Base-by-base conservation (phyloP, 257 asterid species). In the Solanum virginianum region DNA sequence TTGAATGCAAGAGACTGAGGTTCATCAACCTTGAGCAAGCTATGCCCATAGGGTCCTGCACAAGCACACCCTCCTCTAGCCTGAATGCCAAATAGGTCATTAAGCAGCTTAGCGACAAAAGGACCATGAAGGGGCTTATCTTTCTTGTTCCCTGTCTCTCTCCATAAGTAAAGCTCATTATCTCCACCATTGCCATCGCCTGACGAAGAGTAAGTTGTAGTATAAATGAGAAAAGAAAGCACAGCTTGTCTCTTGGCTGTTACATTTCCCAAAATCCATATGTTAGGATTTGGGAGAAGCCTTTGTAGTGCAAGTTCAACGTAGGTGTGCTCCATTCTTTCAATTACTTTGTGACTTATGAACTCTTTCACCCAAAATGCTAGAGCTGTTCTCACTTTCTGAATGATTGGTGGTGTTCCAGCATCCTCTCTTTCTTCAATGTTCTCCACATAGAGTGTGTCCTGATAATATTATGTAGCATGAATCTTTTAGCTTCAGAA, bases 21-120 rank as follows among this genome's bases (percentile, higher is more conserved):
- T 83, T 85, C 86, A 24, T 86, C 90, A 10, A 94, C 79, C 10
- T 87, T 62, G 84, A 94, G 96, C 84, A 93, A 82, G 26, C 66
- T 79, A 81, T 93, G 98, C 1, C 92, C 97, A 29, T 94, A 94
- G 6, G 98, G 95, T 69, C 93, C 93, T 0, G 98, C 97, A 20
- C 98, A 94, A 22, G 96, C 94, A 65, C 98, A 94, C 1, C 98
- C 94, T 16, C 98, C 98, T 26, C 98, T 92, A 43, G 97, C 93
- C 60, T 93, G 97, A 80, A 94, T 92, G 29, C 98, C 96, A 26
- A 93, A 93, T 14, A 93, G 92, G 87, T 94, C 96, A 45, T 90
- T 94, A 15, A 94, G 89, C 29, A 93, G 95, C 80, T 92, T 94
- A 56, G 98, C 94, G 10, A 93, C 93, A 65, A 90, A 94, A 29